Conservation (phyloP, 805 yeast genomes). For the Gaillardinia entomophila region DNA sequence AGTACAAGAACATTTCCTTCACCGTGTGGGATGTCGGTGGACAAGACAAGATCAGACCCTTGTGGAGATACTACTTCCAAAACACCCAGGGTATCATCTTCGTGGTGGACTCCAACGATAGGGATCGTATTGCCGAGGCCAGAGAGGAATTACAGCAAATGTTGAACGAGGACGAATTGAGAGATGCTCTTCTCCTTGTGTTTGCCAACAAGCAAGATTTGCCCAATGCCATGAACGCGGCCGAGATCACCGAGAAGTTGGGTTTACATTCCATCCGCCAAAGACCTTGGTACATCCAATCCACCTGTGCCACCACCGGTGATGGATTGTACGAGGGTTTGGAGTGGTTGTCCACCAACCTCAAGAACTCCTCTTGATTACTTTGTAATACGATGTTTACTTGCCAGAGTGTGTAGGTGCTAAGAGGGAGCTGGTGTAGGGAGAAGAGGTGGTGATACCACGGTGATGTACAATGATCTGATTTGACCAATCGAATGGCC, state of each 20-base stretch:
- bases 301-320: conserved; percentile 99
- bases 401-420: too few relatives aligned
- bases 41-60: conserved; percentile 97
- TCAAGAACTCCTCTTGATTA: conserved; percentile 42
- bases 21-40: conserved; percentile 99
- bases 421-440: too few relatives aligned
- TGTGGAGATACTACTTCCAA: conserved; percentile 99
- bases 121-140: conserved; percentile 96
- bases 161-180: conserved; percentile 96
- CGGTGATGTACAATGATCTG: too few relatives aligned
- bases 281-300: conserved; percentile 99
- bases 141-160: conserved; percentile 97
- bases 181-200: conserved; percentile 91
- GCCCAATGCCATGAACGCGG: conserved; percentile 98
- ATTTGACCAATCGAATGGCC: too few relatives aligned
- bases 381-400: background rate
- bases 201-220: conserved; percentile 98
- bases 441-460: too few relatives aligned
- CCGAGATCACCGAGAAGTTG: conserved; percentile 94
- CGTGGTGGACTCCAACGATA: conserved; percentile 96
- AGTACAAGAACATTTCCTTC: conserved; percentile 93
- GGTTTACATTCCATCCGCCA: conserved; percentile 96
- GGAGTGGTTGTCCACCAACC: conserved; percentile 91
- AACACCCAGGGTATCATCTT: conserved; percentile 98
- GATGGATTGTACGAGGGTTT: conserved; percentile 97